A percentile compares a stretch with the other conserved stretches of the same genome.
Conservation (phyloP, 2,329 filamentous ascomycete species). For the Colletotrichum ledebouriae region DNA sequence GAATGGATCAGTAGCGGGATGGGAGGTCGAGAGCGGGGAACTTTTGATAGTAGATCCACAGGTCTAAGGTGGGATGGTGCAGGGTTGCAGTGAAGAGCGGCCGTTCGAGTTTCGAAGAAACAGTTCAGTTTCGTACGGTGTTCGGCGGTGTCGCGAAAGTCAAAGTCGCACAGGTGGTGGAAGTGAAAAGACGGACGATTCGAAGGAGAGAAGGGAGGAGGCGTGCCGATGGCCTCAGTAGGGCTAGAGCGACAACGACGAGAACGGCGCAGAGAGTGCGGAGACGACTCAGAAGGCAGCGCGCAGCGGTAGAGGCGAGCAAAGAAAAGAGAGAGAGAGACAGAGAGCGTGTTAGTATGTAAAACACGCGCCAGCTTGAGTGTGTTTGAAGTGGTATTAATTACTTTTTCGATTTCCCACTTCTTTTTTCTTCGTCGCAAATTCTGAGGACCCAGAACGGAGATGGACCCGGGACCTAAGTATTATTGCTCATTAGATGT, state of each 20-base stretch:
- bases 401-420: slow-evolving; percentile 35
- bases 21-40: slow-evolving; percentile 42
- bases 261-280: slow-evolving; percentile 5
- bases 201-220: not conserved
- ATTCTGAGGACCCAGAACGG: slow-evolving; percentile 34
- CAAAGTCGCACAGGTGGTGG: slow-evolving; percentile 25
- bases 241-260: not conserved
- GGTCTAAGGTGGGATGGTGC: slow-evolving; percentile 41
- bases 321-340: not conserved
- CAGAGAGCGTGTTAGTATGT: slow-evolving; percentile 9
- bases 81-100: slow-evolving; percentile 40
- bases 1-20: slow-evolving; percentile 40
- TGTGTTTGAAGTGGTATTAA: slow-evolving; percentile 31
- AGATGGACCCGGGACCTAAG: slow-evolving; percentile 34
- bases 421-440: slow-evolving; percentile 30
- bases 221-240: not conserved
- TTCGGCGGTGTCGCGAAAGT: slow-evolving; percentile 24
- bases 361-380: slow-evolving; percentile 20
- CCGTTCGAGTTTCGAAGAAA: slow-evolving; percentile 26
- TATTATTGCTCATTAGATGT: slow-evolving; percentile 40
- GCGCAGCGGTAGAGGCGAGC: slow-evolving; percentile 1
- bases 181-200: slow-evolving; percentile 12
- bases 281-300: slow-evolving; percentile 14
- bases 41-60: slow-evolving; percentile 40
- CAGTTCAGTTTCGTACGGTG: slow-evolving; percentile 34